A percentile compares a stretch with the other conserved stretches of the same genome.
Evolutionary conservation across 1,139 yeast species (phyloP).

Genomic region (Blastobotrys arbuscula): DNA sequence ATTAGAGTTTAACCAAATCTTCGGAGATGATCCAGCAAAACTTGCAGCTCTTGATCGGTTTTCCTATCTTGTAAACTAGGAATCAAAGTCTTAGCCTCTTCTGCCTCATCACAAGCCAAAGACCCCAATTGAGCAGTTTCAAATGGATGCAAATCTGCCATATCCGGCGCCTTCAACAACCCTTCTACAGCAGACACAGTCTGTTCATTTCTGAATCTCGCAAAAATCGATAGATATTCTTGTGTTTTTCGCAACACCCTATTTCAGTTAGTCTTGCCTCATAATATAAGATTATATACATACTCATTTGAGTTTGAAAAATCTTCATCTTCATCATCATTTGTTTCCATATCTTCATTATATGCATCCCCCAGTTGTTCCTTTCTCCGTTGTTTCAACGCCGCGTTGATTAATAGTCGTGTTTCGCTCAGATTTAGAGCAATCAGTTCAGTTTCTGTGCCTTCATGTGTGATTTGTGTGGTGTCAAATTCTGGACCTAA

Average conservation of each 20-base stretch:
- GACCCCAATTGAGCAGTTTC: constrained; percentile 91
- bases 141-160: constrained; percentile 77
- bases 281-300: constrained; percentile 11
- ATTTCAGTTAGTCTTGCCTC: constrained; percentile 2
- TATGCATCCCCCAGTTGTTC: constrained; percentile 41
- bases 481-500: constrained; percentile 90
- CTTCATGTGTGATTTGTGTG: constrained; percentile 73
- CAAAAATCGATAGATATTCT: constrained; percentile 78
- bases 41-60: constrained; percentile 80
- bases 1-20: constrained; percentile 27
- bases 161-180: constrained; percentile 64
- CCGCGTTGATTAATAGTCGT: constrained; percentile 82
- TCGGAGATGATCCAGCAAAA: constrained; percentile 59
- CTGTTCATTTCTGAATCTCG: constrained; percentile 86
- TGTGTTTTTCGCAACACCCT: constrained; percentile 85
- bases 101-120: constrained; percentile 92
- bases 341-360: constrained; percentile 36
- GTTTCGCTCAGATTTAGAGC: constrained; percentile 89
- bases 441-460: constrained; percentile 68
- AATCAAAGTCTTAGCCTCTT: constrained; percentile 90
- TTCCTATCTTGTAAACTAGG: constrained; percentile 81
- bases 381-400: constrained; percentile 69
- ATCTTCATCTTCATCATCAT: constrained; percentile 39
- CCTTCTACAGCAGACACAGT: constrained; percentile 93
- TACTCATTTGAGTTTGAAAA: constrained; percentile 38